These are phyloP conservation scores for Macrophomina tecta DNA, from an alignment of 2,329 filamentous ascomycete species.

Conservation along the genomic window DNA sequence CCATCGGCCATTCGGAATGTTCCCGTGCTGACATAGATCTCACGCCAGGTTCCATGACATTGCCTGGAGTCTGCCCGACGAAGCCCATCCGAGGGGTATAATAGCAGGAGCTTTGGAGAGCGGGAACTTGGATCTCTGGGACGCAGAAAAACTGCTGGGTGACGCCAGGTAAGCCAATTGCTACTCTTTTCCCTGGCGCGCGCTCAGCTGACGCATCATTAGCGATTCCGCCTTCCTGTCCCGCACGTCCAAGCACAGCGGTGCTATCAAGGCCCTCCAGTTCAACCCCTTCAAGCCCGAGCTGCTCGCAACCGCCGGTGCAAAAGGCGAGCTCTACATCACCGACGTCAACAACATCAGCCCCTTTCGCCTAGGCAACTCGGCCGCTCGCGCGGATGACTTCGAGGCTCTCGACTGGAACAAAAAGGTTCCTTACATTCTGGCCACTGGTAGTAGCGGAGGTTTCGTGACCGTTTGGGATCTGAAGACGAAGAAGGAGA, in stretches of 20 bases:
- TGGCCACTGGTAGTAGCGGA: conserved; percentile 90
- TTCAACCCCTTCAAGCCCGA: conserved; percentile 95
- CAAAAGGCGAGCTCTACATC: conserved; percentile 95
- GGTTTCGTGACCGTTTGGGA: conserved; percentile 99
- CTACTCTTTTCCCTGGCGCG: neutral
- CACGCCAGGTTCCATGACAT: conserved; percentile 87
- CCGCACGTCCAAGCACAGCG: conserved; percentile 86
- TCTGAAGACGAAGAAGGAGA: conserved; percentile 96
- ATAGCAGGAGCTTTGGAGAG: conserved; percentile 96
- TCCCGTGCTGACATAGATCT: neutral
- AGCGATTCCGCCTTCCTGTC: conserved; percentile 78
- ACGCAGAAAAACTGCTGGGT: conserved; percentile 72
- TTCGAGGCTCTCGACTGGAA: conserved; percentile 99
- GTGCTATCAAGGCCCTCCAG: conserved; percentile 90
- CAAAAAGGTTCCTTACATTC: conserved; percentile 93
- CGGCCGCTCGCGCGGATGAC: conserved; percentile 88
- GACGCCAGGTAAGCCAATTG: conserved; percentile 53
- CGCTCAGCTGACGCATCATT: conserved; percentile 38
- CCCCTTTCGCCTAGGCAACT: conserved; percentile 86
- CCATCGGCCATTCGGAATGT: neutral
- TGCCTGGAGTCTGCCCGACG: conserved; percentile 85
- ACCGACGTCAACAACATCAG: conserved; percentile 93
- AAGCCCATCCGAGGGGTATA: conserved; percentile 80
- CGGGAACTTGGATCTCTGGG: conserved; percentile 91
- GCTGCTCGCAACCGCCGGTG: conserved; percentile 87